These are phyloP conservation scores for Marasmius sp. DNA, from an alignment of 1,284 basidiomycete species.

Conservation along the genomic window DNA sequence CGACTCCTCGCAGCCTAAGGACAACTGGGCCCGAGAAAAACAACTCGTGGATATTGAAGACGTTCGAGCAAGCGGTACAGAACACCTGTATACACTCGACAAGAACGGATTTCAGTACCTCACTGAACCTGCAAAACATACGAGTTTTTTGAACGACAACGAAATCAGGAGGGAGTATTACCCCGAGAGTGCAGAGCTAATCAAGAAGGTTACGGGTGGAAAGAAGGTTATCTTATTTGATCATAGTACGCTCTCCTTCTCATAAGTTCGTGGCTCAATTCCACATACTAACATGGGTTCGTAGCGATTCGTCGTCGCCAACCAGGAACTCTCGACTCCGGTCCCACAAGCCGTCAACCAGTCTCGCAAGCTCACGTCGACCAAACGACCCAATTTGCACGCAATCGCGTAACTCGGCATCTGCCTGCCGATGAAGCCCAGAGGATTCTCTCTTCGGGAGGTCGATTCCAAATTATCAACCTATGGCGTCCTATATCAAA, in stretches of 20 bases:
- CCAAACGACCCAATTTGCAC: slow-evolving; percentile 48
- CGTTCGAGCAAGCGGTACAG: slow-evolving; percentile 38
- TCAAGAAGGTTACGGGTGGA: slow-evolving; percentile 55
- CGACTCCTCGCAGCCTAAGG: neutral
- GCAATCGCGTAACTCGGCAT: slow-evolving; percentile 51
- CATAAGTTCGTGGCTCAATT: neutral
- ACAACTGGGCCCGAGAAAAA: slow-evolving; percentile 8
- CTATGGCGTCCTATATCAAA: slow-evolving; percentile 61
- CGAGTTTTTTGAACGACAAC: slow-evolving; percentile 35
- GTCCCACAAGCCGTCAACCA: slow-evolving; percentile 47
- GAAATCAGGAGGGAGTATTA: slow-evolving; percentile 50
- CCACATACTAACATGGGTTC: neutral
- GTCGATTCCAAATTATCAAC: slow-evolving; percentile 64
- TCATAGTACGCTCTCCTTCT: slow-evolving; percentile 40
- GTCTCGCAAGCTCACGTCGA: slow-evolving; percentile 52
- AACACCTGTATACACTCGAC: slow-evolving; percentile 43
- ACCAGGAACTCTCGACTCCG: slow-evolving; percentile 37
- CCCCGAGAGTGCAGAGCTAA: slow-evolving; percentile 46
- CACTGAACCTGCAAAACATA: slow-evolving; percentile 23
- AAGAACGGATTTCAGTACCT: slow-evolving; percentile 49
- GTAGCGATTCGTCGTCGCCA: slow-evolving; percentile 45
- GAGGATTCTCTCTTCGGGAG: slow-evolving; percentile 32
- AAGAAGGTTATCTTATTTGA: slow-evolving; percentile 53
- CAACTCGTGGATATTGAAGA: slow-evolving; percentile 27
- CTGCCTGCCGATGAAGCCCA: slow-evolving; percentile 48